A percentile compares a stretch with the other conserved stretches of the same genome.
These are phyloP conservation scores for Achlya hypogyna DNA, from an alignment of 352 stramenopile genomes.

Conservation along the genomic window DNA sequence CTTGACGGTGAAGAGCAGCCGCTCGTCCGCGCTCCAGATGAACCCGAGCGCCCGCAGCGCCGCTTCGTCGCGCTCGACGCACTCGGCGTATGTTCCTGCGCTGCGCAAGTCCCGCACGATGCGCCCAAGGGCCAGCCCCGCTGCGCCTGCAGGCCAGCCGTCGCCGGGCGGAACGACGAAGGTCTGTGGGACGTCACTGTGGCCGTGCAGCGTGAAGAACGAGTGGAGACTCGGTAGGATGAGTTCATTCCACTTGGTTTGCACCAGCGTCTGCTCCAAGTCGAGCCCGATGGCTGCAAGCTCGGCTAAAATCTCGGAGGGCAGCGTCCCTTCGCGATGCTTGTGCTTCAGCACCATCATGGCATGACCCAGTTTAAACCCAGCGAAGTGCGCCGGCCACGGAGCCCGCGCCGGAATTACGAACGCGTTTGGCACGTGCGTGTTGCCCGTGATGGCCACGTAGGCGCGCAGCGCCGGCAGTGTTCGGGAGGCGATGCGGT, in stretches of 20 bases:
- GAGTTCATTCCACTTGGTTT: conserved; percentile 46
- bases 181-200: conserved; percentile 87
- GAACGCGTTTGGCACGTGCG: conserved; percentile 37
- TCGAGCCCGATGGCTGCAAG: conserved; percentile 52
- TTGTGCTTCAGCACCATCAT: conserved; percentile 59
- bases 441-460: conserved; percentile 43
- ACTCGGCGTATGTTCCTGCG: conserved; percentile 58
- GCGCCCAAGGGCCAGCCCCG: conserved; percentile 80
- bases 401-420: conserved; percentile 34
- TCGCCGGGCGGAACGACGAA: conserved; percentile 78
- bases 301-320: conserved; percentile 32
- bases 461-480: conserved; percentile 47
- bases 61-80: conserved; percentile 60
- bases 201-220: conserved; percentile 78
- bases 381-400: conserved; percentile 41
- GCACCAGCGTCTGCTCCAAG: conserved; percentile 35
- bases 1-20: conserved; percentile 43
- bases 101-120: conserved; percentile 87
- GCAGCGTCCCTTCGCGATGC: conserved; percentile 28
- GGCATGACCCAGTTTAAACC: conserved; percentile 52
- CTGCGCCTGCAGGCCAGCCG: conserved; percentile 75
- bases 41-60: conserved; percentile 87
- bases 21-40: conserved; percentile 80
- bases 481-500: conserved; percentile 64
- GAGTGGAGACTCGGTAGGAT: conserved; percentile 72